A percentile compares a stretch with the other conserved stretches of the same genome.
Conservation (phyloP, 176 grass and related monocot genomes). For the Paspalum notatum region DNA sequence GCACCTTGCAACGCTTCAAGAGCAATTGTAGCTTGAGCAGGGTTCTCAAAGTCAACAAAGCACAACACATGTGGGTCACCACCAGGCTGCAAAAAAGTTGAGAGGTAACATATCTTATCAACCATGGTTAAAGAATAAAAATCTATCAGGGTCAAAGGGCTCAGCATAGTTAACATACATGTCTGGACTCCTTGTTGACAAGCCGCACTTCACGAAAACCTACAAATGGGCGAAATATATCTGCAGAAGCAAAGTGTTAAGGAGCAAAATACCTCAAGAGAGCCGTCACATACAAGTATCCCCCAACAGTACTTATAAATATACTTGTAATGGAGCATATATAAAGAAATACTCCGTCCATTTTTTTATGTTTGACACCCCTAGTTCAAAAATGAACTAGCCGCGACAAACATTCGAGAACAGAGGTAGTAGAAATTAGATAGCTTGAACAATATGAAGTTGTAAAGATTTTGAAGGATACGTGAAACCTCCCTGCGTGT, state of each 20-base stretch:
- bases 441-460: not conserved
- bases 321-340: no score
- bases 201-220: conserved; percentile 98
- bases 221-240: conserved; percentile 99
- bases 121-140: not conserved
- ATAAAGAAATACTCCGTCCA: not conserved
- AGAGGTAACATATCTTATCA: not conserved
- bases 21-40: conserved; percentile 85
- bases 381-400: no score
- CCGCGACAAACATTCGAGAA: no score
- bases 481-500: conserved; percentile 97
- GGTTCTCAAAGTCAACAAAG: conserved; percentile 92
- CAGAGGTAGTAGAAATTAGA: not conserved
- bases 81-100: conserved; percentile 63
- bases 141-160: conserved; percentile 10
- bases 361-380: no score
- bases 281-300: not conserved
- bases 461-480: conserved; percentile 57
- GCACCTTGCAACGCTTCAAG: conserved; percentile 99
- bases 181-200: conserved; percentile 97
- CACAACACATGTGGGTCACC: conserved; percentile 86
- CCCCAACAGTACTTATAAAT: not conserved
- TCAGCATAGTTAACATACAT: conserved; percentile 58
- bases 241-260: conserved; percentile 54
- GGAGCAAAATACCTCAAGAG: conserved; percentile 35